Evolutionary conservation across 2,329 filamentous ascomycete genomes (phyloP).

Genomic region (Pezicula radicicola): DNA sequence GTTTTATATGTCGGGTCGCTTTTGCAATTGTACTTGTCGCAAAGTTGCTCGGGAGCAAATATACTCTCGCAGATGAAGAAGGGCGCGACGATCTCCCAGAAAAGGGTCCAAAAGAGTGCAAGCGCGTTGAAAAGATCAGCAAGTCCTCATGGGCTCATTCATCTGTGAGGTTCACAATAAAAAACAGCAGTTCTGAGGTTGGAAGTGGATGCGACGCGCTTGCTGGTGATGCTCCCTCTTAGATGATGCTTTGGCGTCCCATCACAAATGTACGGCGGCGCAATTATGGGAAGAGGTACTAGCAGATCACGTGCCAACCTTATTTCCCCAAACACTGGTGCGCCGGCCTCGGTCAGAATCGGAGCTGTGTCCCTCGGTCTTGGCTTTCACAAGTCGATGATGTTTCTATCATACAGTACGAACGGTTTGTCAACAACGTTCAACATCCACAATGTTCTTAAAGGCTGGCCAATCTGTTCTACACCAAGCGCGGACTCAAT

Average conservation of each 20-base stretch:
- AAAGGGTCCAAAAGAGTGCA: conserved; percentile 5
- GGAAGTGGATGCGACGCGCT: neutral
- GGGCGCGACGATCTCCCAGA: conserved; percentile 10
- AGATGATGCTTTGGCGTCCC: conserved; percentile 6
- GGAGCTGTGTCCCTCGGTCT: conserved; percentile 12
- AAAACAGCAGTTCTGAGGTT: neutral
- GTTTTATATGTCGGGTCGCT: conserved; percentile 17
- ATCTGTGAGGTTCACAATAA: neutral
- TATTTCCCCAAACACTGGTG: too few species aligned
- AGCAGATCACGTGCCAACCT: too few species aligned
- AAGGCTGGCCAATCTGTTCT: conserved; percentile 22
- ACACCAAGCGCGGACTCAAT: conserved; percentile 33
- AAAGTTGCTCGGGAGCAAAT: conserved; percentile 10
- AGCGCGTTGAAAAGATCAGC: conserved; percentile 4
- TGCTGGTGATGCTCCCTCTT: neutral
- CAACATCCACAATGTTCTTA: conserved; percentile 26
- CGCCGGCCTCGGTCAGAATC: too few species aligned
- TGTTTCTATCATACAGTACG: neutral
- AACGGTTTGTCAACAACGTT: neutral
- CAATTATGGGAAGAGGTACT: conserved; percentile 3
- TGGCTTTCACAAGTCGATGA: neutral
- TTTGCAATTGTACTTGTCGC: conserved; percentile 25
- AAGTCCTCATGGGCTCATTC: neutral
- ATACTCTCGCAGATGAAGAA: neutral
- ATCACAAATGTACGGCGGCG: neutral